Conservation (phyloP, 768 basidiomycete species). For the Candolleomyces efflorescens region DNA sequence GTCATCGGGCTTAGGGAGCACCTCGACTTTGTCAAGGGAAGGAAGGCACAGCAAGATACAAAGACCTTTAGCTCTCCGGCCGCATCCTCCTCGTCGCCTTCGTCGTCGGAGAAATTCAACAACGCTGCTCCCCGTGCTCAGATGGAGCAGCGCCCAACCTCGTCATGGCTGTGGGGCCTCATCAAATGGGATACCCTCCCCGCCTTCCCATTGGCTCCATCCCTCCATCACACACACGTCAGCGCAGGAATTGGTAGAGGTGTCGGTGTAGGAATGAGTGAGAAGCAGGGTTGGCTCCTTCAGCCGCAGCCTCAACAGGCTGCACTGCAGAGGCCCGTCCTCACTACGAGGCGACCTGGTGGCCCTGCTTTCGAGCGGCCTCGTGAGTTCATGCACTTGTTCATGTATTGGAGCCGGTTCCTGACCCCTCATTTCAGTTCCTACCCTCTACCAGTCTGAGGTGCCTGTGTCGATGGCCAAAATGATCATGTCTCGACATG, state of each 20-base stretch:
- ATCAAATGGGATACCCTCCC: conserved; percentile 27
- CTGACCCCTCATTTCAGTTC: conserved; percentile 16
- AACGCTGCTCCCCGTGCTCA: conserved; percentile 11
- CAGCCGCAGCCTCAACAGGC: conserved; percentile 10
- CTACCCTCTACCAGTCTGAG: conserved; percentile 27
- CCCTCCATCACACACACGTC: conserved; percentile 1
- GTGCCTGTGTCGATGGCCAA: conserved; percentile 34
- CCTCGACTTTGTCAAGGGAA: conserved; percentile 9
- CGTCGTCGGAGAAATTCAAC: conserved; percentile 16
- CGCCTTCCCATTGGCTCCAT: conserved; percentile 15
- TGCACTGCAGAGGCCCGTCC: conserved; percentile 13
- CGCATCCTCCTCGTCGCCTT: conserved; percentile 17
- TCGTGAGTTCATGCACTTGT: conserved; percentile 20
- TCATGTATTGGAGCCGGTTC: background rate
- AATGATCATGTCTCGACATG: conserved; percentile 36
- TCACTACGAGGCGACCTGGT: conserved; percentile 17
- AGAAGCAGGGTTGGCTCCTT: conserved; percentile 7
- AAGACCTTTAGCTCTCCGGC: conserved; percentile 18
- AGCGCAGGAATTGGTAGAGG: background rate
- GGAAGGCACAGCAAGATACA: conserved; percentile 3
- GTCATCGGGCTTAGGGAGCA: conserved; percentile 13
- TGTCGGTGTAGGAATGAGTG: conserved; percentile 4
- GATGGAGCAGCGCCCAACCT: background rate
- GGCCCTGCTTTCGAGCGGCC: conserved; percentile 29
- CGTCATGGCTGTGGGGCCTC: conserved; percentile 25